Evolutionary conservation across 345 rosid species (phyloP), one percentile per base, ranked within the genome.

Genomic region (Populus tremula): DNA sequence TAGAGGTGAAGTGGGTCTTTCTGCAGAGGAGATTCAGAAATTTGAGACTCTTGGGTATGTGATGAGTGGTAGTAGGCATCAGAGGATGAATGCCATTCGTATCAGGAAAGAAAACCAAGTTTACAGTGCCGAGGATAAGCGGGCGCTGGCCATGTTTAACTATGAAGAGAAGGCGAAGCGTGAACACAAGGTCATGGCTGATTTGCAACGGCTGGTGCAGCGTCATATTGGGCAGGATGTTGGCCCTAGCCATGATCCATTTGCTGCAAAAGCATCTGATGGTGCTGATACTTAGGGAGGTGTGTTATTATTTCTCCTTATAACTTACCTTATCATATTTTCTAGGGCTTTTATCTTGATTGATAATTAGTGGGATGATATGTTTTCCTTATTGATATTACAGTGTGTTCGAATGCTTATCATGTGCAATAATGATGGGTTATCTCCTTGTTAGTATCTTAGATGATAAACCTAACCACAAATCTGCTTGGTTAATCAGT

Each of bases 1-100:
- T 72, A 91, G 99, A 92, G 99, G 99, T 77, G 99, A 96, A 88
- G 99, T 96, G 85, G 99, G 98, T 89, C 91, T 96, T 61, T 91
- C 94, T 27, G 98, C 98, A 2, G 99, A 96, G 23, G 98, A 94
- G 86, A 96, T 96, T 87, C 89, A 86, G 72, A 96, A 90, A 84
- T 94, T 91, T 76, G 99, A 96, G 89, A 20, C 47, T 82, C 97
- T 93, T 87, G 99, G 98, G 75, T 92, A 91, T 85, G 99, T 96
- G 79, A 96, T 93, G 99, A 96, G 99, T 88, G 99, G 98, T 73
- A 91, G 97, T 75, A 92, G 99, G 81, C 98, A 96, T 75, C 96
- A 91, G 81, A 92, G 98, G 85, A 96, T 93, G 97, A 92, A 93
- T 90, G 99, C 98, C 38, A 96, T 96, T 81, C 96, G 98, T 93